Base-by-base conservation (phyloP, 768 basidiomycete genomes). In the Naematelia encephala region DNA sequence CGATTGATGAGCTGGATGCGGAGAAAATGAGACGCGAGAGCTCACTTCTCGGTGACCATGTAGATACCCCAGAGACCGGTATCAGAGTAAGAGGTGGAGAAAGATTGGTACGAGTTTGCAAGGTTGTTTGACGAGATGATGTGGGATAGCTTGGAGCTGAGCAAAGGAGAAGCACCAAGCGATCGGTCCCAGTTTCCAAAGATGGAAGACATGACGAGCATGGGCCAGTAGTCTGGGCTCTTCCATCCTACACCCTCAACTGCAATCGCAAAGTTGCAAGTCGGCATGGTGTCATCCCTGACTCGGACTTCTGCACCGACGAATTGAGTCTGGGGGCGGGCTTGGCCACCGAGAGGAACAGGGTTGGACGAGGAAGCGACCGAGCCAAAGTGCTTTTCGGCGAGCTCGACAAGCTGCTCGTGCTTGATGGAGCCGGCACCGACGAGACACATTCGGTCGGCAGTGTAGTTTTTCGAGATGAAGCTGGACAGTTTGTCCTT, bases 101-200 rank as follows among this genome's bases (percentile, higher is more conserved):
- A 99, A 54, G 89, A 90, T 90, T 97, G 94, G 87, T 89, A 99
- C 59, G 88, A 91, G 82, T 98, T 99, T 73, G 96, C 96, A 75
- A 98, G 90, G 82, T 90, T 89, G 84, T 97, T 87, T 54, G 83
- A 82, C 34, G 91, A 89, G 70, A 98, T 83, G 78, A 91, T 88
- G 78, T 93, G 88, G 23, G 89, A 89, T 55, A 99, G 86, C 52
- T 88, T 86, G 52, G 91, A 96, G 60, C 90, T 91, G 63, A 94
- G 85, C 54, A 96, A 82, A 22, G 90, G 83, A 2, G 90, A 87
- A 49, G 91, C 85, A 68, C 94, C 96, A 69, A 98, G 86, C 48
- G 88, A 89, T 68, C 96, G 86, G 77, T 99, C 94, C 96, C 96
- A 99, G 85, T 98, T 99, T 63, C 96, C 96, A 80, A 98, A 88